A percentile compares a stretch with the other conserved stretches of the same genome.
These are phyloP conservation scores for Didymella arachidicola DNA, from an alignment of 2,329 filamentous ascomycete species.

Conservation along the genomic window DNA sequence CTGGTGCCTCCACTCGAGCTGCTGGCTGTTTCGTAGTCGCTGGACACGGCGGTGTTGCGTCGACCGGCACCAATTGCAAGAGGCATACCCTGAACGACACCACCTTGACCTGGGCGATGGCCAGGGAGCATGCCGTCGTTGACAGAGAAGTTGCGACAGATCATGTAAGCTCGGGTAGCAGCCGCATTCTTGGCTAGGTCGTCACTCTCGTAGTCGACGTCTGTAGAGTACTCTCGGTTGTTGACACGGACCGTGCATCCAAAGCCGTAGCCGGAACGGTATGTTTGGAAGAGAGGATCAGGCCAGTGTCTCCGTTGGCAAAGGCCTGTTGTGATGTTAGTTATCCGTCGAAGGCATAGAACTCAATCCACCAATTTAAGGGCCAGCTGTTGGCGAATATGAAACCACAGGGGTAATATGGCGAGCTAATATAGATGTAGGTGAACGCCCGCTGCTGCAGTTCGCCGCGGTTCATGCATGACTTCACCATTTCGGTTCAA, in stretches of 20 bases:
- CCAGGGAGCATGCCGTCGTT: slow-evolving; percentile 87
- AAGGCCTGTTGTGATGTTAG: slow-evolving; percentile 69
- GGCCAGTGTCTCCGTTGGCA: slow-evolving; percentile 94
- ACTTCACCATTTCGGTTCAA: background rate
- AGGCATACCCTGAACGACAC: slow-evolving; percentile 66
- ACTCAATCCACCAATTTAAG: background rate
- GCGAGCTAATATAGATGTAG: background rate
- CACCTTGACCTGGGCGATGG: slow-evolving; percentile 62
- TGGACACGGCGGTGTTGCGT: slow-evolving; percentile 56
- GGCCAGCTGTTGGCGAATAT: background rate
- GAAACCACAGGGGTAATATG: background rate
- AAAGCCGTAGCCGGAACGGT: slow-evolving; percentile 76
- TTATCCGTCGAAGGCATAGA: slow-evolving; percentile 20
- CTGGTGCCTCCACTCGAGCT: slow-evolving; percentile 64
- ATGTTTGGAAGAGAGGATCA: slow-evolving; percentile 87
- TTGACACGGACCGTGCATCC: slow-evolving; percentile 94
- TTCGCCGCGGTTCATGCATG: slow-evolving; percentile 3
- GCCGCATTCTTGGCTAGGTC: slow-evolving; percentile 88
- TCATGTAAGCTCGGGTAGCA: slow-evolving; percentile 95
- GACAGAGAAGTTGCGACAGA: slow-evolving; percentile 95
- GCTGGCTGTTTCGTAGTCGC: slow-evolving; percentile 60
- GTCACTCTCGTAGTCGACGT: slow-evolving; percentile 82
- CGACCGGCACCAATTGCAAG: slow-evolving; percentile 70
- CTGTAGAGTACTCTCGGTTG: slow-evolving; percentile 94
- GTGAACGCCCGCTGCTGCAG: background rate